Evolutionary conservation across 2,329 filamentous ascomycete genomes (phyloP).

Genomic region (Fusarium sp.): DNA sequence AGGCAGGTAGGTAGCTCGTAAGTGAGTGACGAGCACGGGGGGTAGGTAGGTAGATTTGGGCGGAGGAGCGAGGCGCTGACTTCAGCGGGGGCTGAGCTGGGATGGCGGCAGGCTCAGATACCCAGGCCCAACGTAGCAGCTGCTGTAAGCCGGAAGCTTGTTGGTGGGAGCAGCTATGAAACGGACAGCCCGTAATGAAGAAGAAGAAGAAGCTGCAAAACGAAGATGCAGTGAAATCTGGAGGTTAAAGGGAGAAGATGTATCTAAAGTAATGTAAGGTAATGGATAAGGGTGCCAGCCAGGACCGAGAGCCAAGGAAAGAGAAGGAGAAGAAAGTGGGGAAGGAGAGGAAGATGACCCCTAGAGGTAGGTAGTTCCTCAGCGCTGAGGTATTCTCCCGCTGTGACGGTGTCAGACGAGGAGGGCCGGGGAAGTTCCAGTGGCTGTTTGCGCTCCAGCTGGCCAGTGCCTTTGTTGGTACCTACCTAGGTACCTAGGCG

Average conservation of each 20-base stretch:
- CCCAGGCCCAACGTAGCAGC: slow-evolving; percentile 15
- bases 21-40: slow-evolving; percentile 37
- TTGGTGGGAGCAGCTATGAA: slow-evolving; percentile 21
- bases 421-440: slow-evolving; percentile 29
- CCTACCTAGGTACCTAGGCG: too few relatives aligned
- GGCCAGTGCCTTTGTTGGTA: slow-evolving; percentile 13
- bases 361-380: slow-evolving; percentile 29
- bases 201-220: slow-evolving; percentile 25
- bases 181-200: slow-evolving; percentile 21
- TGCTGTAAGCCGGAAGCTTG: slow-evolving; percentile 32
- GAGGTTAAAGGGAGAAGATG: slow-evolving; percentile 26
- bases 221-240: slow-evolving; percentile 23
- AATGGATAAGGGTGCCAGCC: slow-evolving; percentile 27
- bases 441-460: slow-evolving; percentile 22
- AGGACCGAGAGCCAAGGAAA: slow-evolving; percentile 31
- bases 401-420: slow-evolving; percentile 31
- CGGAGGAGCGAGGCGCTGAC: slow-evolving; percentile 36
- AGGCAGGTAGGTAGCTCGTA: slow-evolving; percentile 21
- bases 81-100: slow-evolving; percentile 23
- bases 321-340: slow-evolving; percentile 42
- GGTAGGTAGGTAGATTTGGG: slow-evolving; percentile 22
- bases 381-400: slow-evolving; percentile 29
- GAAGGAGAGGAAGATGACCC: slow-evolving; percentile 39
- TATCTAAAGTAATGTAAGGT: slow-evolving; percentile 33
- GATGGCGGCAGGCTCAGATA: slow-evolving; percentile 26